Percentiles rank a stretch among this genome's conserved stretches.
These are phyloP conservation scores for Hymenoscyphus fraxineus DNA, from an alignment of 2,329 filamentous ascomycete genomes.

Conservation along the genomic window DNA sequence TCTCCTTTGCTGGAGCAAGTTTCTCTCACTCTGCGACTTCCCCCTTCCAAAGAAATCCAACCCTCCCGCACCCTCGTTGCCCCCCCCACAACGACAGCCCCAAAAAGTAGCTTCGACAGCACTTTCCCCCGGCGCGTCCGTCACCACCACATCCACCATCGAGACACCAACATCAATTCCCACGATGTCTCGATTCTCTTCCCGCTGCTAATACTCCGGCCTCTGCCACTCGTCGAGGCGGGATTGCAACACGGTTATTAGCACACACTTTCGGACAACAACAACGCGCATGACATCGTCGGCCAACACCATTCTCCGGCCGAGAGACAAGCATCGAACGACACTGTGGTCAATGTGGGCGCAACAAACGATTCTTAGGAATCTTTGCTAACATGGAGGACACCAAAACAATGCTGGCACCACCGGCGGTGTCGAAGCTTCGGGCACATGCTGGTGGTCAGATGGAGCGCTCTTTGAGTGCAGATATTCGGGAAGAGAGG, in stretches of 20 bases:
- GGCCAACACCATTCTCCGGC: conserved; percentile 5
- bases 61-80: neutral
- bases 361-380: conserved; percentile 25
- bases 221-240: conserved; percentile 18
- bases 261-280: conserved; percentile 17
- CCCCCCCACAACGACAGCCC: conserved; percentile 9
- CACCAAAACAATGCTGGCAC: conserved; percentile 30
- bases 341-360: conserved; percentile 30
- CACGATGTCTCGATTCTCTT: conserved; percentile 28
- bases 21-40: conserved; percentile 3
- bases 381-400: conserved; percentile 28
- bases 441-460: conserved; percentile 30
- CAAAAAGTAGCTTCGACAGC: conserved; percentile 3
- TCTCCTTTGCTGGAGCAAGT: conserved; percentile 19
- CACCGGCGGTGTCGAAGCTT: conserved; percentile 31
- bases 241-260: conserved; percentile 19
- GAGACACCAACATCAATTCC: conserved; percentile 32
- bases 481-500: conserved; percentile 88
- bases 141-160: conserved; percentile 14
- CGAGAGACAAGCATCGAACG: conserved; percentile 9
- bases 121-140: conserved; percentile 6
- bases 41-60: neutral
- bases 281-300: conserved; percentile 25
- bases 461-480: conserved; percentile 70
- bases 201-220: conserved; percentile 25